phyloP scores from a whole-genome alignment of 805 yeast genomes.

The Hanseniaspora nectarophila region DNA sequence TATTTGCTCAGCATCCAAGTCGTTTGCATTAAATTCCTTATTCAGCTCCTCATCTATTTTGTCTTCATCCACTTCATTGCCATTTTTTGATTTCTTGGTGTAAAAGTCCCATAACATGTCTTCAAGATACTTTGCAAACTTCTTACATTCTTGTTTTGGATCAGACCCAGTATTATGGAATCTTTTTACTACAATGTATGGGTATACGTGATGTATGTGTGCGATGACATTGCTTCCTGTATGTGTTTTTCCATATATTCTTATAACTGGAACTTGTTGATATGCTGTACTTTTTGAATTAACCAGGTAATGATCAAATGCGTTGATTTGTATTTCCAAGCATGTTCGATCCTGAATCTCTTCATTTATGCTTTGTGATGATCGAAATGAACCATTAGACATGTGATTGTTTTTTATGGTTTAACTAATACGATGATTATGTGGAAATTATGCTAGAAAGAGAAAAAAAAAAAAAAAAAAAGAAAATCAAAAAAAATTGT shows the following conservation, averaged over 20 bases:
- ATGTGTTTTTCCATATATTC: slow-evolving; percentile 62
- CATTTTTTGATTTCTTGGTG: slow-evolving; percentile 19
- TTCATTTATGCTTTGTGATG: slow-evolving; percentile 1
- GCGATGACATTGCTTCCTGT: slow-evolving; percentile 49
- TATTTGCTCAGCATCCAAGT: background rate
- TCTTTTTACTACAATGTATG: slow-evolving; percentile 64
- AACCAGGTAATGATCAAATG: slow-evolving; percentile 4
- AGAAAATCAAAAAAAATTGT: background rate
- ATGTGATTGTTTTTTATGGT: slow-evolving; percentile 19
- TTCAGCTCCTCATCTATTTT: background rate
- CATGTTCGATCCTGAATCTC: background rate
- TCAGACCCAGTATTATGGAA: slow-evolving; percentile 16
- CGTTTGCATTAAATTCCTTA: background rate
- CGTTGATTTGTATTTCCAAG: slow-evolving; percentile 8
- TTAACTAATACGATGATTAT: background rate
- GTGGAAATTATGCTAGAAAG: background rate
- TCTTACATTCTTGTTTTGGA: slow-evolving; percentile 29
- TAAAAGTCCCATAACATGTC: slow-evolving; percentile 32
- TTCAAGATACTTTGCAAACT: slow-evolving; percentile 38
- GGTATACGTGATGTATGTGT: slow-evolving; percentile 76
- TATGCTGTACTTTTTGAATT: slow-evolving; percentile 19
- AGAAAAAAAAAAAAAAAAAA: background rate
- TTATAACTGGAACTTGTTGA: slow-evolving; percentile 54
- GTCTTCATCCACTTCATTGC: slow-evolving; percentile 13
- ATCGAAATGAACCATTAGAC: slow-evolving; percentile 18